Evolutionary conservation across 768 basidiomycete genomes (phyloP), one percentile per base, ranked within the genome.

Genomic region (Mycena olivaceomarginata): DNA sequence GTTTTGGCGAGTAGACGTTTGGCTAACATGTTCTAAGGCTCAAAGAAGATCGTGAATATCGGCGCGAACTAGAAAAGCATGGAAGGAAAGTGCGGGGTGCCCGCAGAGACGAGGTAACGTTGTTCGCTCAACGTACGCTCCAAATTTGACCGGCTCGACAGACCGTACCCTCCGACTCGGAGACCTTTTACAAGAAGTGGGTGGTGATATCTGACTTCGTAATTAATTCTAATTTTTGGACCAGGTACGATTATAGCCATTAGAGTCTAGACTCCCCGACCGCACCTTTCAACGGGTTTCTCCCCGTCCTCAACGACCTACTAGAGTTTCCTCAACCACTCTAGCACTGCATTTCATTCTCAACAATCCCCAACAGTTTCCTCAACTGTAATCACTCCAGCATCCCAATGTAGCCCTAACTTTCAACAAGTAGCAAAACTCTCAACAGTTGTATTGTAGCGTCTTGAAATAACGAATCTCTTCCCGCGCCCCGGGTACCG

Each of bases 101-200:
- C 53, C 89, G 91, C 66, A 87, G 83, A 80, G 86, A 91, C 72
- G 86, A 92, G 81, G 94, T 93, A 77, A 57, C 87, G 84, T 65
- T 60, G 41, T 65, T 60, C 66, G 67, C 62, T 40, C 53, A 25
- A 15, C 41, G n/a, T n/a, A n/a, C n/a, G n/a, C n/a, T 59, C 46
- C 6, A 62, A 20, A 51, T 12, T 31, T 48, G 15, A 65, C 18
- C 51, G 20, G 57, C 69, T 79, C 69, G 43, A 76, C 80, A 94
- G 93, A 85, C 83, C 8, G 88, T 92, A 39, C 93, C 95, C 20
- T 90, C 92, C 9, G 94, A 97, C 81, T 95, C 94, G 10, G 97
- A 97, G 84, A 91, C 89, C 1, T 98, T 98, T 82, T 98, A 97
- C 84, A 92, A 87, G 81, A 96, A 96, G 96, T 96, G 79, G 68